phyloP scores from a whole-genome alignment of 345 rosid genomes.

The Euphorbia pulcherrima region DNA sequence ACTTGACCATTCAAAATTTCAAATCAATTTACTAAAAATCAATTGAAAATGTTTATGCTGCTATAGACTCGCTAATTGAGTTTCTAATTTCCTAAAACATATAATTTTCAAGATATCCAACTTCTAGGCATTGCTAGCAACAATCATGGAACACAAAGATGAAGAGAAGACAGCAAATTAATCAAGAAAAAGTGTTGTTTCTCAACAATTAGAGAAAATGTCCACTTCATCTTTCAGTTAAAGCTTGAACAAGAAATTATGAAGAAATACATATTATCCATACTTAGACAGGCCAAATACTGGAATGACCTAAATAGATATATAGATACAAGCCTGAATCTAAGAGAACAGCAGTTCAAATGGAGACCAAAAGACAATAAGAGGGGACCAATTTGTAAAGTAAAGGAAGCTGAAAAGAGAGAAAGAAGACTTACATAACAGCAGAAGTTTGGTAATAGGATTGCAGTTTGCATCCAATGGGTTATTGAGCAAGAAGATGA shows the following conservation, averaged over 20 bases:
- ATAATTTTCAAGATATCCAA: too few relatives aligned
- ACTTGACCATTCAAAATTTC: background rate
- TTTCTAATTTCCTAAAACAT: background rate
- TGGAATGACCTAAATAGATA: too few relatives aligned
- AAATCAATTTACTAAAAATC: background rate
- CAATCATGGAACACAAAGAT: background rate
- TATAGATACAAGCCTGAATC: too few relatives aligned
- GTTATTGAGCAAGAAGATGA: background rate
- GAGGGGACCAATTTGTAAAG: background rate
- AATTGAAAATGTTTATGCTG: background rate
- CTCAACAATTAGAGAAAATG: background rate
- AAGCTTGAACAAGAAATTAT: too few relatives aligned
- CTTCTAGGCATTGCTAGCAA: background rate
- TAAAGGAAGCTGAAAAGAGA: background rate
- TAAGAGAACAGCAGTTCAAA: background rate
- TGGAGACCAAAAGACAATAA: background rate
- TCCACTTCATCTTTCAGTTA: too few relatives aligned
- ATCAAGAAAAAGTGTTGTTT: too few relatives aligned
- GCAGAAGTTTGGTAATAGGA: background rate
- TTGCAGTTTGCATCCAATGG: background rate
- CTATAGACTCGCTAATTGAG: background rate
- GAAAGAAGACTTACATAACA: background rate
- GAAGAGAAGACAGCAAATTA: background rate
- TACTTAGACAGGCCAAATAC: too few relatives aligned
- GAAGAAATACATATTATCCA: too few relatives aligned